phyloP scores from a whole-genome alignment of 2,329 filamentous ascomycete genomes.

The Fusarium algeriense region DNA sequence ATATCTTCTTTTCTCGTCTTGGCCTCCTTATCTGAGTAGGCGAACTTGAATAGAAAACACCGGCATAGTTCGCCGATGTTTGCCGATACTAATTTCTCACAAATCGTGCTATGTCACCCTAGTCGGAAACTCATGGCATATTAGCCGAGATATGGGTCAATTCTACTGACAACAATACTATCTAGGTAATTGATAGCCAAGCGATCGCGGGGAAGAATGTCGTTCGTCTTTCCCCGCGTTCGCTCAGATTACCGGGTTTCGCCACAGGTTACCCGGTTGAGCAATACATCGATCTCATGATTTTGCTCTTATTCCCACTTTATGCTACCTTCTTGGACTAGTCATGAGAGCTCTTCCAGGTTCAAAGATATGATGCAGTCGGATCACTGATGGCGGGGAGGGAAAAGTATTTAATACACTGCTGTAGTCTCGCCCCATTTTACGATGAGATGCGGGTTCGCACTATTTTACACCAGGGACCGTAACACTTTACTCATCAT shows the following conservation, averaged over 20 bases:
- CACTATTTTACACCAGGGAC: neutral
- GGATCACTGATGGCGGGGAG: neutral
- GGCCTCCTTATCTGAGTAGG: neutral
- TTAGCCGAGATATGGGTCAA: neutral
- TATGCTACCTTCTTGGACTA: neutral
- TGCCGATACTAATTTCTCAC: neutral
- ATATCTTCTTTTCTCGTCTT: accelerated
- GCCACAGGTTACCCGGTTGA: neutral
- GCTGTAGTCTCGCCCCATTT: no score
- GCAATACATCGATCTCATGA: neutral
- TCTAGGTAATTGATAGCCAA: neutral
- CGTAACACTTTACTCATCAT: neutral
- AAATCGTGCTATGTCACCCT: neutral
- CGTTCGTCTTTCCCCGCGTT: neutral
- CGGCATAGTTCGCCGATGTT: neutral
- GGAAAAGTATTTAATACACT: neutral
- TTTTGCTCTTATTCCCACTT: neutral
- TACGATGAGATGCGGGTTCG: accelerated
- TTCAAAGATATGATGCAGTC: neutral
- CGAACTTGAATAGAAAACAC: neutral
- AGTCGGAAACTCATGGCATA: neutral
- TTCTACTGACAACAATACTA: neutral
- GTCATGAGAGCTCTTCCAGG: no score
- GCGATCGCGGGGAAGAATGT: neutral
- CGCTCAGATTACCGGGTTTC: conserved; percentile 1